Evolutionary conservation across 768 basidiomycete genomes (phyloP).

Genomic region (Boletus sp.): DNA sequence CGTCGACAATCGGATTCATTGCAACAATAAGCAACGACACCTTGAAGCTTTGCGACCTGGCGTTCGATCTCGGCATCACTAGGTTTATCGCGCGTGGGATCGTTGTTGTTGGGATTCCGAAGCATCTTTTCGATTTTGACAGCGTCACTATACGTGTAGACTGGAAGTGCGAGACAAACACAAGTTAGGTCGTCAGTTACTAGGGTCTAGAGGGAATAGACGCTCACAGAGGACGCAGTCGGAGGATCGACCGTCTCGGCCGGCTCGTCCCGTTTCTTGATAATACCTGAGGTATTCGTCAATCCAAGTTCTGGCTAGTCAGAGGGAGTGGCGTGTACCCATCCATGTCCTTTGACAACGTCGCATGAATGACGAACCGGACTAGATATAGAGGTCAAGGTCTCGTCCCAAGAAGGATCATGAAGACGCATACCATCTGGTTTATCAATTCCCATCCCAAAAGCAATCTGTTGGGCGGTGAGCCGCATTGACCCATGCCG

Average conservation of each 20-base stretch:
- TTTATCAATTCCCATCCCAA: conserved; percentile 98
- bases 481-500: background rate
- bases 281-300: conserved; percentile 55
- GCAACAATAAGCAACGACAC: conserved; percentile 75
- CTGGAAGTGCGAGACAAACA: conserved; percentile 35
- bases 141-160: conserved; percentile 62
- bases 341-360: conserved; percentile 78
- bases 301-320: background rate
- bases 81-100: conserved; percentile 31
- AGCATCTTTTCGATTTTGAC: conserved; percentile 58
- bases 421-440: conserved; percentile 50
- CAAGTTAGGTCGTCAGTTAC: background rate
- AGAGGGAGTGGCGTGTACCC: conserved; percentile 46
- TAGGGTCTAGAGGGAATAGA: background rate
- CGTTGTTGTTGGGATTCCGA: conserved; percentile 43
- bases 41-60: conserved; percentile 58
- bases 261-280: conserved; percentile 96
- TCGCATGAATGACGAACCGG: conserved; percentile 88
- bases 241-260: conserved; percentile 81
- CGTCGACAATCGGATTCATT: conserved; percentile 87
- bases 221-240: conserved; percentile 83
- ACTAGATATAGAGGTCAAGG: conserved; percentile 43
- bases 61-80: conserved; percentile 56
- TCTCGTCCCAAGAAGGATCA: background rate
- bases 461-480: conserved; percentile 63